Conservation (phyloP, 768 basidiomycete species). For the Rhodotorula babjevae region DNA sequence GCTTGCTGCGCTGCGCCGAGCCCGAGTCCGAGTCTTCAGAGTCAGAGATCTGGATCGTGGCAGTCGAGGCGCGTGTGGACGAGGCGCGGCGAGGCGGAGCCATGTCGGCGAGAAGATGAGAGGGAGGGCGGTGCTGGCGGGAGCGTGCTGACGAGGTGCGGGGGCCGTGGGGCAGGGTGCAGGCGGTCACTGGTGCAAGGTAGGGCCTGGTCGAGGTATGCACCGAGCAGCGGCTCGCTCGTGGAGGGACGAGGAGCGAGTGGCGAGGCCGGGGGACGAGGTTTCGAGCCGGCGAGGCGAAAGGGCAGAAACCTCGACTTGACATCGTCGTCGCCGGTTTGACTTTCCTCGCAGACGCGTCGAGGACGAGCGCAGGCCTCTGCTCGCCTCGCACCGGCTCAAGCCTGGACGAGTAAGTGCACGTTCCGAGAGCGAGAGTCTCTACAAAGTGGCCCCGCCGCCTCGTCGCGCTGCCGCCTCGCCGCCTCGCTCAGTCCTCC, state of each 20-base stretch:
- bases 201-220: neutral
- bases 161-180: neutral
- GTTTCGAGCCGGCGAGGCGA: neutral
- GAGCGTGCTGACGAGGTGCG: too few species aligned
- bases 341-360: too few species aligned
- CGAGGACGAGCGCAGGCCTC: too few species aligned
- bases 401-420: too few species aligned
- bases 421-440: too few species aligned
- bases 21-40: neutral
- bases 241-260: too few species aligned
- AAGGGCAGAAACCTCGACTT: neutral
- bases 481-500: neutral
- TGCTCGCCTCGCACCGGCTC: too few species aligned
- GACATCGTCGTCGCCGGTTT: neutral
- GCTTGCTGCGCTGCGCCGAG: too few species aligned
- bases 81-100: neutral
- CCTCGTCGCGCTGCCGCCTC: too few species aligned
- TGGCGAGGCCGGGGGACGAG: too few species aligned
- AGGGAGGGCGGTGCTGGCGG: neutral
- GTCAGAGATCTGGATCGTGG: neutral
- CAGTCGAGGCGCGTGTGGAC: neutral
- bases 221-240: neutral
- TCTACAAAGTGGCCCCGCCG: too few species aligned
- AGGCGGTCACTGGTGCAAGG: fast-evolving
- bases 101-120: neutral